Evolutionary conservation across 371 early-diverging fungal species (phyloP), one percentile per base, ranked within the genome.

Genomic region (Mucor irregularis): DNA sequence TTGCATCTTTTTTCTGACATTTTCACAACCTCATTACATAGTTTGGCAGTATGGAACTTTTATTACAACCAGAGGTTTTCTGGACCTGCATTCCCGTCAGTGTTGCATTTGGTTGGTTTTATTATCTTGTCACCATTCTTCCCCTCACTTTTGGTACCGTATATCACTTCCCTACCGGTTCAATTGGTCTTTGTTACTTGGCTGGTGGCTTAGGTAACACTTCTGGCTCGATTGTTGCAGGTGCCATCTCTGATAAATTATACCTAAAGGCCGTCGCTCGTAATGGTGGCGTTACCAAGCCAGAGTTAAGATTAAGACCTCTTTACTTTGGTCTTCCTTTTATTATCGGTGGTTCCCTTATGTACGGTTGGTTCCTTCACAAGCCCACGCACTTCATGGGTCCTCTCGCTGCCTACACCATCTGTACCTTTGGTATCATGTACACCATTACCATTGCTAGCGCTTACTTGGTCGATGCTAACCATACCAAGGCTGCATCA

Each of bases 151-250:
- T 65, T 38, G 47, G 61, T 5, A 38, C 40, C 2, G 29, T 73
- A 2, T 84, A 83, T 33, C 38, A 58, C 0, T 72, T 84, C 33
- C 58, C 69, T n/a, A 72, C 79, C 9, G 77, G 79, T 9, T 46
- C 62, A 2, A 67, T 73, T 26, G 85, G 83, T 7, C 53, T 81
- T 10, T 74, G 75, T 38, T 84, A 65, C 53, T 42, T 84, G 17
- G 61, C 79, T 2, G 66, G 68, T n/a, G 85, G 82, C 29, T 56
- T 78, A 0, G 85, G 85, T 5, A 78, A 79, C 34, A 53, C 68
- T 2, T 4, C 63, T 4, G 84, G 84, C 0, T 73, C 77, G 0
- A 40, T 69, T 2, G 33, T 67, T 4, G 78, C 80, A 5, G 84
- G 84, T 11, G 25, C 66, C 7, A 45, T 58, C 1, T 66, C 69